Base-by-base conservation (phyloP, 1,284 basidiomycete genomes). In the Apiotrichum domesticum region DNA sequence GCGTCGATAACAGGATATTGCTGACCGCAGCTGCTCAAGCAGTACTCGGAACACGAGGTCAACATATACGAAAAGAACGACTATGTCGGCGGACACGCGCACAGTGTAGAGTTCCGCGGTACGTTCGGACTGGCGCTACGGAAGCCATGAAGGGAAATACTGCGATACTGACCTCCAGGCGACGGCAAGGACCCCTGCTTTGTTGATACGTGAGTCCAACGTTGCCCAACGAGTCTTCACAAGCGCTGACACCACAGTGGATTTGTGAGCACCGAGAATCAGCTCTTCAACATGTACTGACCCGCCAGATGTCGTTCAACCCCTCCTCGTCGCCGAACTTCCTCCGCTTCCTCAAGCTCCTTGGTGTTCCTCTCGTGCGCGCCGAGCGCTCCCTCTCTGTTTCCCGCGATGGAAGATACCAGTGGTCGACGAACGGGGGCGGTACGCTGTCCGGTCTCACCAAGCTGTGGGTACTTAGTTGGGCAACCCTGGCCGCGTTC, bases 371-470 rank as follows among this genome's bases (percentile, higher is more conserved):
- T 2, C 56, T 62, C 13, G 80, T 84, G 29, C 79, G 80, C 4
- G 87, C 86, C 0, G 83, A 85, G 63, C 90, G 90, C 87, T 86
- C 87, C 0, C 90, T 92, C 71, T 82, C 83, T 57, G 83, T 91
- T 40, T 85, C 87, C 3, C 80, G 87, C 44, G 84, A 89, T 68
- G 54, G 52, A 15, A 32, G 11, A 32, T 33, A 21, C 9, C 33
- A 11, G 15, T 42, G 52, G 48, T 15, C 44, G 15, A 14, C 39
- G 11, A 37, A 47, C 43, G 29, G 29, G 46, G 5, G 35, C 13
- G 32, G 37, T 37, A 13, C 44, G 13, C 21, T 37, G 6, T n/a
- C 8, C 39, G 13, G 52, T n/a, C 35, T 79, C 2, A 75, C 72
- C 43, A 82, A 86, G 41, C 59, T 88, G 65, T 71, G 33, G 46